Base-by-base conservation (phyloP, 108 stramenopile species). In the Nannochloropsis salina region DNA sequence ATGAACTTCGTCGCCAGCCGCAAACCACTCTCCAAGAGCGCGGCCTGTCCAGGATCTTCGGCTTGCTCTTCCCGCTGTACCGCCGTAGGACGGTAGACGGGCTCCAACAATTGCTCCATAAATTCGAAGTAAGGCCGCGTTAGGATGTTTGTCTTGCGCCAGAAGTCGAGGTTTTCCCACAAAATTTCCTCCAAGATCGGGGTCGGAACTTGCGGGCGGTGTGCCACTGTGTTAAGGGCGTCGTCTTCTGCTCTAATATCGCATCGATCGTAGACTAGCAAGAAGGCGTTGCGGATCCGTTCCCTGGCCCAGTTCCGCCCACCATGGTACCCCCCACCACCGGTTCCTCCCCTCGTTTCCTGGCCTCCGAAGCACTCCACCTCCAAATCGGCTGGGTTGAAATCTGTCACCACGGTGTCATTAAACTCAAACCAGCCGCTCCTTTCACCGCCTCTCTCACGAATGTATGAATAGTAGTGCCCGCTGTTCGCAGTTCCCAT, bases 381-480 rank as follows among this genome's bases (percentile, higher is more conserved):
- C 21, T 41, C 82, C 41, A 93, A 61, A n/a, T 90, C 84, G n/a
- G 45, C 42, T 41, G 85, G 85, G 84, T 93, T 91, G 81, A 93
- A 93, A 45, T 84, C 84, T n/a, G 85, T 18, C 21, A 94, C 92
- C 20, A 87, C 81, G 12, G 86, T 82, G 86, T 94, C 93, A 88
- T 94, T 94, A 83, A 92, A 93, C 84, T 92, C 91, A 42, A 92
- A 86, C 93, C 93, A 94, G 15, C 61, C 61, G 2, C 20, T n/a
- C 42, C 80, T 45, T 42, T 86, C 89, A 20, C 81, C 89, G 20
- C 90, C 84, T 4, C 91, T 51, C 83, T 93, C 92, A 8, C 88
- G 82, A 20, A 93, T 91, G 83, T 89, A 92, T 31, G 84, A 83
- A 86, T 93, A 93, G 89, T 94, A 94, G 89, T 94, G 93, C 2